Percentiles rank a stretch among this genome's conserved stretches.
These are phyloP conservation scores for Fusarium stilboides DNA, from an alignment of 2,329 filamentous ascomycete genomes.

Conservation along the genomic window DNA sequence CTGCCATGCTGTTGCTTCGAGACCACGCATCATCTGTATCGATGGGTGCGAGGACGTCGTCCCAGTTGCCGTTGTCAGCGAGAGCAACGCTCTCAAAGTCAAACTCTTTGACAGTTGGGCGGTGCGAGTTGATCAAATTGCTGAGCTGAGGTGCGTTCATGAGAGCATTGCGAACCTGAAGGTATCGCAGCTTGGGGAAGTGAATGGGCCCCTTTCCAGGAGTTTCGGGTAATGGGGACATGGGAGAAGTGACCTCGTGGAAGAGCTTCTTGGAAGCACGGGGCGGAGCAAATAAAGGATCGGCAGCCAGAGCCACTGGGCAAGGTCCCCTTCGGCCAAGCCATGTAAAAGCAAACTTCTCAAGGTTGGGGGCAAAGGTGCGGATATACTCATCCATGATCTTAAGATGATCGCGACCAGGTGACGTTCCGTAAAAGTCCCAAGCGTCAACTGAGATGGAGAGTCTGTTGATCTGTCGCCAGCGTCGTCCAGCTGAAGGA, in stretches of 20 bases:
- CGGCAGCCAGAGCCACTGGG: conserved; percentile 78
- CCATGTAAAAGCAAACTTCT: conserved; percentile 85
- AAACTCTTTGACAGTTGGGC: conserved; percentile 79
- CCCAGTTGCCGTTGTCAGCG: conserved; percentile 79
- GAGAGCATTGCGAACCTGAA: conserved; percentile 80
- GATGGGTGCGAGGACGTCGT: conserved; percentile 84
- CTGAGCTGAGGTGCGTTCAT: conserved; percentile 81
- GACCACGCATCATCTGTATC: conserved; percentile 60
- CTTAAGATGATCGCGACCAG: conserved; percentile 79
- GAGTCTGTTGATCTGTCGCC: conserved; percentile 83
- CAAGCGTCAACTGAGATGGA: conserved; percentile 80
- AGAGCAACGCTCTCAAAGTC: conserved; percentile 84
- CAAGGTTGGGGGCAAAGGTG: conserved; percentile 75
- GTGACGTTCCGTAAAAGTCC: conserved; percentile 72
- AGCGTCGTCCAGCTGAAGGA: conserved; percentile 79
- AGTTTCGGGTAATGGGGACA: conserved; percentile 72
- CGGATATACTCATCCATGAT: conserved; percentile 87
- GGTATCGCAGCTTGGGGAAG: conserved; percentile 77
- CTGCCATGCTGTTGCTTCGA: conserved; percentile 48
- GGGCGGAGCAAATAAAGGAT: conserved; percentile 76
- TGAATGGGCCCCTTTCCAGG: conserved; percentile 69
- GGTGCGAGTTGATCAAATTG: conserved; percentile 77
- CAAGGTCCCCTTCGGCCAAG: conserved; percentile 81
- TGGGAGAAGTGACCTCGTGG: conserved; percentile 74
- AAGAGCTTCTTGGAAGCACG: conserved; percentile 71